phyloP scores from a whole-genome alignment of 164 flowering plant genomes.

The Vitis rupestris region DNA sequence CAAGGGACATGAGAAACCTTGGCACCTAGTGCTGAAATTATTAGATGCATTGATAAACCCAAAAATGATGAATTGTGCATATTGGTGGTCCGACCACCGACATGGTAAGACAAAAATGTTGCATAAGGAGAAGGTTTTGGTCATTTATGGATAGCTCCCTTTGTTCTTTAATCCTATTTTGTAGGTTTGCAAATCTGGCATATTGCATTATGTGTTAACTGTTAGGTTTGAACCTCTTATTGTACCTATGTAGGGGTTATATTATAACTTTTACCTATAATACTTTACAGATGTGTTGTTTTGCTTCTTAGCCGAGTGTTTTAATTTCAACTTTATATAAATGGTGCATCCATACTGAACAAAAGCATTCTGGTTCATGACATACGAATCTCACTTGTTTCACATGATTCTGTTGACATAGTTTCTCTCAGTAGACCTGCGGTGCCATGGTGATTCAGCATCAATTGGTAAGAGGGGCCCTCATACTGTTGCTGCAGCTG shows the following conservation, averaged over 20 bases:
- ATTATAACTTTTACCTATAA: not conserved
- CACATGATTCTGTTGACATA: slow-evolving; percentile 26
- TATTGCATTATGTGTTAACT: not conserved
- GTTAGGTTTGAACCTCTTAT: too few relatives aligned
- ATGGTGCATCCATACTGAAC: not conserved
- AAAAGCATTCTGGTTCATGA: not conserved
- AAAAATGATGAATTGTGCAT: too few relatives aligned
- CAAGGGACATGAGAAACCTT: too few relatives aligned
- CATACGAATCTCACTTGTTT: not conserved
- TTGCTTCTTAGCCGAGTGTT: not conserved
- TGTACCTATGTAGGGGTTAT: not conserved
- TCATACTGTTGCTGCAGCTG: slow-evolving; percentile 87
- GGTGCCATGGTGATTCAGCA: slow-evolving; percentile 97
- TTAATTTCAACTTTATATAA: not conserved
- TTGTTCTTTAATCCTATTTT: not conserved
- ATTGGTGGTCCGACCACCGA: too few relatives aligned
- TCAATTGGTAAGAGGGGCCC: slow-evolving; percentile 61
- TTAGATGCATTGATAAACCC: too few relatives aligned
- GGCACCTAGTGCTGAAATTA: too few relatives aligned
- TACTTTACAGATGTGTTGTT: too few relatives aligned
- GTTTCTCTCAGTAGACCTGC: slow-evolving; percentile 93
- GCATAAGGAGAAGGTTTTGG: too few relatives aligned
- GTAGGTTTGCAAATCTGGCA: not conserved
- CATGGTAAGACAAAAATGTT: too few relatives aligned
- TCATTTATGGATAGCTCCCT: too few relatives aligned